Conservation (phyloP, 805 yeast genomes). For the Candida argentea region DNA sequence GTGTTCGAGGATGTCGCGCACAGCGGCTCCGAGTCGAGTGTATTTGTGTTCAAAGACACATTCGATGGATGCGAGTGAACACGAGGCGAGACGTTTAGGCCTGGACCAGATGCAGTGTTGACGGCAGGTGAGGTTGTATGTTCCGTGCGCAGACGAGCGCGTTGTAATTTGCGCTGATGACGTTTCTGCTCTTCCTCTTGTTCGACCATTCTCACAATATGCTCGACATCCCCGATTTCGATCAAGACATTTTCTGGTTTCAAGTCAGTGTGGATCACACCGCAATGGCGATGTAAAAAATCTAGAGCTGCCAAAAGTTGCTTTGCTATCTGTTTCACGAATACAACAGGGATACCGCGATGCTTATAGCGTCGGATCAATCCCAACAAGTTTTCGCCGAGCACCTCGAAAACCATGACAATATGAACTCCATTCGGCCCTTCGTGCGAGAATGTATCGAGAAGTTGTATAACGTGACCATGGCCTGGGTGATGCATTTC, state of each 20-base stretch:
- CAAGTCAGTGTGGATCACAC: conserved; percentile 64
- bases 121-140: background rate
- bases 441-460: conserved; percentile 75
- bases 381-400: conserved; percentile 88
- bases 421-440: conserved; percentile 93
- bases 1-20: conserved; percentile 3
- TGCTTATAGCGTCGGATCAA: conserved; percentile 70
- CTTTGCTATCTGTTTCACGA: conserved; percentile 74
- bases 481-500: conserved; percentile 72
- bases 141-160: conserved; percentile 8
- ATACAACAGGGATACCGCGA: conserved; percentile 65
- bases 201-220: conserved; percentile 60
- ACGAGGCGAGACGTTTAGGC: background rate
- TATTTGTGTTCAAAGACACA: background rate
- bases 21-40: background rate
- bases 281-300: conserved; percentile 61
- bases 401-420: conserved; percentile 94
- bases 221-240: conserved; percentile 77
- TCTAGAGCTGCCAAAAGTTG: conserved; percentile 68
- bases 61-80: conserved; percentile 3
- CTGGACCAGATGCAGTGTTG: conserved; percentile 1
- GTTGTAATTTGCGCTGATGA: conserved; percentile 31
- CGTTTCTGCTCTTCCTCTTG: conserved; percentile 42
- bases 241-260: conserved; percentile 71
- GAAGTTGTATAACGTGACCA: conserved; percentile 63